Percentiles rank a stretch among this genome's conserved stretches.
Conservation (phyloP, 2,329 filamentous ascomycete species). For the Epichloe gansuensis region DNA sequence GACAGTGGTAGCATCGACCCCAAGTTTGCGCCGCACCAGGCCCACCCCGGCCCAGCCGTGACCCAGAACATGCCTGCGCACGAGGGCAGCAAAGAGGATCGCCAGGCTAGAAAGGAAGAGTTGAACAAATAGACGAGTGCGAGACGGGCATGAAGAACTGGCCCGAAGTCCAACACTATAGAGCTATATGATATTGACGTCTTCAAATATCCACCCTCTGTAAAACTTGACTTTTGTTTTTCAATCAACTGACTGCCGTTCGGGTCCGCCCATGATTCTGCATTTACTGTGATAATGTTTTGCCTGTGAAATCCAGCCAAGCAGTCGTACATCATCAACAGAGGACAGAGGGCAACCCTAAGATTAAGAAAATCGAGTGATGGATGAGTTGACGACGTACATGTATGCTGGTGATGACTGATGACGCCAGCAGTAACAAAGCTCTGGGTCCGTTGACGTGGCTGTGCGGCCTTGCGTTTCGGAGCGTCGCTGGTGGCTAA, state of each 20-base stretch:
- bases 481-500: background rate
- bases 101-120: conserved; percentile 49
- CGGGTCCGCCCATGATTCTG: no score
- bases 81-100: conserved; percentile 56
- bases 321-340: background rate
- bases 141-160: background rate
- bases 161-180: no score
- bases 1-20: conserved; percentile 28
- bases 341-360: no score
- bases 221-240: background rate
- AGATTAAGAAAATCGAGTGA: no score
- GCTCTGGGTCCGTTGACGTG: background rate
- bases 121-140: conserved; percentile 42
- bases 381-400: no score
- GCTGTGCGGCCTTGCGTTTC: background rate
- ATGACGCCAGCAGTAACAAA: background rate
- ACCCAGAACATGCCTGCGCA: conserved; percentile 38
- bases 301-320: no score
- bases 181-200: background rate
- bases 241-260: background rate
- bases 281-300: no score
- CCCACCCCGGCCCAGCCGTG: conserved; percentile 45
- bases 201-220: background rate
- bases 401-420: no score
- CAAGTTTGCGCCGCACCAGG: conserved; percentile 39